Percentiles rank a stretch among this genome's conserved stretches.
These are phyloP conservation scores for Yarrowia hollandica DNA, from an alignment of 805 yeast species.

Conservation along the genomic window DNA sequence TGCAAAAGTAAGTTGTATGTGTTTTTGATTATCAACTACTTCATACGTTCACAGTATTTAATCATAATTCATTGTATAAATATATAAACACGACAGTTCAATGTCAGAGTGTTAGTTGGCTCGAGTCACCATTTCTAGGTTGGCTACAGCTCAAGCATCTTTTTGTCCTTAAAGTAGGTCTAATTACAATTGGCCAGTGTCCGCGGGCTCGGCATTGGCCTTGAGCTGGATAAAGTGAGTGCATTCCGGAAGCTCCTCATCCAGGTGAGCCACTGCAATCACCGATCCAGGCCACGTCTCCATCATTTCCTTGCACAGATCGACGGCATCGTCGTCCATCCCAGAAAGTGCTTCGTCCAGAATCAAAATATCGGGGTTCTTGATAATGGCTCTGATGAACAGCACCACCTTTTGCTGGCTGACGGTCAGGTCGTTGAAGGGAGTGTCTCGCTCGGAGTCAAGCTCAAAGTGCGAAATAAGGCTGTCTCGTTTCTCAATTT, in stretches of 20 bases:
- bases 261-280: slow-evolving; percentile 78
- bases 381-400: slow-evolving; percentile 74
- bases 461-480: slow-evolving; percentile 53
- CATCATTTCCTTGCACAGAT: slow-evolving; percentile 54
- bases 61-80: slow-evolving; percentile 16
- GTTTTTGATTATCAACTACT: background rate
- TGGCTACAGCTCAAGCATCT: background rate
- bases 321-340: slow-evolving; percentile 67
- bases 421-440: slow-evolving; percentile 57
- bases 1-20: too few species aligned
- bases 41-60: too few species aligned
- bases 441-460: slow-evolving; percentile 40
- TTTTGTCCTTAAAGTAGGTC: too few species aligned
- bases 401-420: slow-evolving; percentile 77
- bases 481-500: slow-evolving; percentile 46
- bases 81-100: slow-evolving; percentile 28
- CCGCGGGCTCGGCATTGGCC: slow-evolving; percentile 28
- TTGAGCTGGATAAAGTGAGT: slow-evolving; percentile 50
- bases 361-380: slow-evolving; percentile 73
- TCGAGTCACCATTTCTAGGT: background rate
- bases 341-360: slow-evolving; percentile 93
- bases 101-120: slow-evolving; percentile 1
- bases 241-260: slow-evolving; percentile 74
- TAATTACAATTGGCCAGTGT: slow-evolving; percentile 16
- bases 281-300: slow-evolving; percentile 66